Base-by-base conservation (phyloP, 352 stramenopile genomes). In the Globisporangium barbulae region DNA sequence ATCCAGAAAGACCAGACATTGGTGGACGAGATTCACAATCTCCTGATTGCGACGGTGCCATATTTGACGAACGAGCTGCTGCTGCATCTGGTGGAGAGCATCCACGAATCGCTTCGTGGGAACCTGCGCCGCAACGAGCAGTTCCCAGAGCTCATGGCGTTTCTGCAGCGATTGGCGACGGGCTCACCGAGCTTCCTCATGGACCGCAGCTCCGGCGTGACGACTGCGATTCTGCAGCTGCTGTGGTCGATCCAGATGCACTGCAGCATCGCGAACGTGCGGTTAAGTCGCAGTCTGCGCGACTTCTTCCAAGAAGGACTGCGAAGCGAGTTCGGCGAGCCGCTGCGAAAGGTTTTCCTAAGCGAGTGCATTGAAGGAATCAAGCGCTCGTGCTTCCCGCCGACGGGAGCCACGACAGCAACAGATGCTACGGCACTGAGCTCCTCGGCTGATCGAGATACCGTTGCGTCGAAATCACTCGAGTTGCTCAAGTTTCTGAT, bases 401-500 rank as follows among this genome's bases (percentile, higher is more conserved):
- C 72, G 42, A 69, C 48, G 37, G 64, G 45, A 17, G 22, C 63
- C 4, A 45, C 62, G 12, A 53, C 35, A 13, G 12, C 35, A 13
- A 17, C 12, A 5, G 57, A 57, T 7, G 48, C 55, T 33, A 62
- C 60, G 5, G n/a, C 64, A 53, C 12, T 22, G 60, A 69, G 44
- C 37, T 71, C 69, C 28, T 21, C 67, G 25, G 61, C 56, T 37
- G 71, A 64, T n/a, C 82, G 75, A 45, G 74, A 81, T 47, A 68
- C 66, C 6, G 71, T 73, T 28, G 79, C 81, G 2, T 91, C 82
- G 12, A 91, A 91, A 39, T 81, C 86, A 6, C 70, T 94, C 55
- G 88, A 96, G 59, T 63, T 94, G 47, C 74, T 96, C 15, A 91
- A 93, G 64, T 92, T 96, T 41, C 61, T 96, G n/a, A 88, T 96